A percentile compares a stretch with the other conserved stretches of the same genome.
Conservation (phyloP, 2,329 filamentous ascomycete species). For the Cordyceps tenuipes region DNA sequence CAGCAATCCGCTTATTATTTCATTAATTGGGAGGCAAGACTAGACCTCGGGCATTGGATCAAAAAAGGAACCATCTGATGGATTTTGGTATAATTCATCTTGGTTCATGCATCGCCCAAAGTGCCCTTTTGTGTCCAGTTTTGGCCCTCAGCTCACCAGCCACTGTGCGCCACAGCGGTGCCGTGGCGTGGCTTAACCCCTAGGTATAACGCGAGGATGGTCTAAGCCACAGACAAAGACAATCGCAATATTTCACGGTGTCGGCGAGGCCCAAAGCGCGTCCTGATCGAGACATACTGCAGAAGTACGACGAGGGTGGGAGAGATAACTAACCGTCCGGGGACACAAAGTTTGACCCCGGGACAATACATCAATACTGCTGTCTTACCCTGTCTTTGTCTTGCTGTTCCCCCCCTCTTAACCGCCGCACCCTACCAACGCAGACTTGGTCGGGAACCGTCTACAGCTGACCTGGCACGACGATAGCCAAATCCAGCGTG, state of each 20-base stretch:
- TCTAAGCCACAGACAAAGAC: constrained; percentile 5
- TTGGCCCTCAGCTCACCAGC: background rate
- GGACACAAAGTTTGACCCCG: background rate
- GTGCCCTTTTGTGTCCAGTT: background rate
- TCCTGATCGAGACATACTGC: background rate
- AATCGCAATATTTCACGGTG: constrained; percentile 3
- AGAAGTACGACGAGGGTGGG: background rate
- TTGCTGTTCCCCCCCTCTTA: background rate
- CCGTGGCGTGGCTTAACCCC: constrained; percentile 4
- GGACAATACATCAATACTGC: background rate
- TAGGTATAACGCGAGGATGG: background rate
- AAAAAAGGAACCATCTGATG: too few relatives aligned
- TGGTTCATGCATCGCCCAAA: background rate
- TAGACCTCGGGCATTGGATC: too few relatives aligned
- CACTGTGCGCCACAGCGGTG: constrained; percentile 1
- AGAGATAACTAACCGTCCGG: background rate
- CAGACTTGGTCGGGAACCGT: background rate
- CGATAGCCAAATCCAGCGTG: background rate
- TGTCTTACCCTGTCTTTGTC: background rate
- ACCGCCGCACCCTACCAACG: background rate
- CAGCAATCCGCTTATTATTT: background rate
- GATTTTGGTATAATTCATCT: too few relatives aligned
- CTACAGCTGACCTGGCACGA: background rate
- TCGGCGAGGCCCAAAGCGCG: background rate
- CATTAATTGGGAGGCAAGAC: too few relatives aligned